phyloP scores from a whole-genome alignment of 192 early-diverging fungal genomes.

The Backusella morwellensis region DNA sequence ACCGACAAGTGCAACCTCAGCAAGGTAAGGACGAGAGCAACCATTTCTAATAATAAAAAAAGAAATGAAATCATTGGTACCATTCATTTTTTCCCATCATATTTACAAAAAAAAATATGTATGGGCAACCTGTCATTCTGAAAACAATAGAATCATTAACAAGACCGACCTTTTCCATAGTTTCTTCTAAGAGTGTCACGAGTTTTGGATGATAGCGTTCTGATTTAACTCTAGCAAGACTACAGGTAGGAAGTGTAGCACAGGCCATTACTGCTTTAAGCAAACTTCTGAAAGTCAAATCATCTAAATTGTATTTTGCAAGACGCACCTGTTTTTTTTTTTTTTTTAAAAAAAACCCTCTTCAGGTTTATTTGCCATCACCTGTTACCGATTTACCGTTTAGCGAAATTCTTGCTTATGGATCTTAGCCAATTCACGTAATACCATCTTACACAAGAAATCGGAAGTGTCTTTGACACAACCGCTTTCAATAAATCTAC shows the following conservation, averaged over 20 bases:
- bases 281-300: conserved; percentile 72
- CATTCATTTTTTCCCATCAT: too few relatives aligned
- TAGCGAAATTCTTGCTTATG: conserved; percentile 77
- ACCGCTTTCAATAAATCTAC: conserved; percentile 89
- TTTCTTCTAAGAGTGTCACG: conserved; percentile 71
- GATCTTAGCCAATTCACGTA: conserved; percentile 71
- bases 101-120: not conserved
- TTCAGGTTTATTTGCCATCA: conserved; percentile 73
- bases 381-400: conserved; percentile 87
- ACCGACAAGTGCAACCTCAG: conserved; percentile 90
- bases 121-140: conserved; percentile 93
- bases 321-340: conserved; percentile 58
- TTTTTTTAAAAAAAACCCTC: conserved; percentile 44
- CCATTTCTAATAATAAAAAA: conserved; percentile 55
- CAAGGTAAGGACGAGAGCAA: conserved; percentile 91
- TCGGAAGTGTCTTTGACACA: conserved; percentile 81
- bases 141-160: conserved; percentile 85
- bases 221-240: conserved; percentile 91
- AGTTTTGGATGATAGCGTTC: conserved; percentile 89
- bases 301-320: conserved; percentile 74
- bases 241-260: conserved; percentile 89
- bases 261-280: conserved; percentile 89
- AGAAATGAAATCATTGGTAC: not conserved
- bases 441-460: conserved; percentile 65
- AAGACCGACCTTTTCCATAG: conserved; percentile 77